Evolutionary conservation across 1,139 yeast species (phyloP), one percentile per base, ranked within the genome.

Genomic region (Geotrichum fermentans): DNA sequence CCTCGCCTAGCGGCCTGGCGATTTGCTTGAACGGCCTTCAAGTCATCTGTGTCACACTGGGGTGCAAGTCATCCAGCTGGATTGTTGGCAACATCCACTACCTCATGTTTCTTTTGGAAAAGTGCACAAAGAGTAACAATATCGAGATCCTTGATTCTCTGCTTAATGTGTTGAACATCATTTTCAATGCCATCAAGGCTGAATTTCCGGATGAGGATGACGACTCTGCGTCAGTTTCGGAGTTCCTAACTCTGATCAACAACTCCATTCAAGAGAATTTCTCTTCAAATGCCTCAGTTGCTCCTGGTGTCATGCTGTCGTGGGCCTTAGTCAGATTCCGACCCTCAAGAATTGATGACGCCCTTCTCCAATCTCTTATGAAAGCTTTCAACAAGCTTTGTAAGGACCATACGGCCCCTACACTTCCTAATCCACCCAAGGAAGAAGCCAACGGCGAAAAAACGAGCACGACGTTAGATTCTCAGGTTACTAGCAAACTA

Each of bases 21-120:
- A 82, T 86, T 56, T 87, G 96, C 59, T 72, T 90, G 59, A 94
- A 92, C 66, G 96, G 98, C 0, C 69, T 94, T 50, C 96, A 88
- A 64, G 97, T 92, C 0, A 73, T 94, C 44, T 83, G 83, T n/a
- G 88, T 89, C 45, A 88, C 89, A 1, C 71, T 92, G 51, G 84
- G 82, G 55, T 84, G 92, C 76, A 86, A 86, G 65, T 67, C 80
- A 1, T 66, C 84, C 0, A 78, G 74, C 20, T 90, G 96, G 96
- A 82, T 90, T 49, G 70, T 83, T 41, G 76, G 80, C 4, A 85
- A 87, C 57, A 69, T 88, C 42, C 70, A 76, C 1, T 80, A 80
- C 40, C 74, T 92, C 39, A 90, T 84, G 58, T 78, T 78, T 51
- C 70, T 94, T 22, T 71, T 92, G 26, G 96, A 88, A 52, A 88